Base-by-base conservation (phyloP, 441 rosid species). In the Melianthus villosus region DNA sequence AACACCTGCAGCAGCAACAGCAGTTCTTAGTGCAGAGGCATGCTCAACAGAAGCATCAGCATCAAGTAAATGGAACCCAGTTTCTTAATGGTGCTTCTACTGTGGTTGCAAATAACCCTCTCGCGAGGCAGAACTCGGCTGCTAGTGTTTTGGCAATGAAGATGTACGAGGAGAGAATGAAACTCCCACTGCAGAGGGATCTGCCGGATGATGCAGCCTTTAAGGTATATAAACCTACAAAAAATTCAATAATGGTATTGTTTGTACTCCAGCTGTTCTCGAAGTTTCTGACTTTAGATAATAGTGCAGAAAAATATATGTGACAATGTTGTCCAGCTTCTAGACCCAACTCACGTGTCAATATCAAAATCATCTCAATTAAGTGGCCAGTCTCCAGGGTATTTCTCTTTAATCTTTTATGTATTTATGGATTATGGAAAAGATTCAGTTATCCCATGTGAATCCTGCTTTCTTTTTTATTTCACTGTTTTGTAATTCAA, bases 331-430 rank as follows among this genome's bases (percentile, higher is more conserved):
- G 72, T 82, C 59, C 84, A 78, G 51, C 68, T 80, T 47, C 53
- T 83, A 73, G 95, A 83, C 59, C 72, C 77, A 46, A 80, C 67
- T 67, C 83, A 75, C 51, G 71, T 82, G 51, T 77, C 82, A 8
- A 62, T 76, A 54, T 56, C 80, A 73, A 83, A 78, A 56, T 65
- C 93, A 53, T 67, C 71, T 19, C 75, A 71, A 18, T 65, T 73
- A 38, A 22, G 81, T 9, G 77, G 92, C 63, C 97, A 80, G 56
- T 58, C 89, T 49, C 64, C 94, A 44, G 94, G 94, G 97, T 89
- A 46, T 59, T 48, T 58, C 42, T 64, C 68, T 8, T 10, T 3
- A 10, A 13, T 37, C 16, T 17, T 7, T 0, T 25, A 23, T 14
- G 29, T 13, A n/a, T n/a, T n/a, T n/a, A n/a, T n/a, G n/a, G n/a